phyloP scores from a whole-genome alignment of 176 grass and related monocot species.

The Aegilops bicornis region DNA sequence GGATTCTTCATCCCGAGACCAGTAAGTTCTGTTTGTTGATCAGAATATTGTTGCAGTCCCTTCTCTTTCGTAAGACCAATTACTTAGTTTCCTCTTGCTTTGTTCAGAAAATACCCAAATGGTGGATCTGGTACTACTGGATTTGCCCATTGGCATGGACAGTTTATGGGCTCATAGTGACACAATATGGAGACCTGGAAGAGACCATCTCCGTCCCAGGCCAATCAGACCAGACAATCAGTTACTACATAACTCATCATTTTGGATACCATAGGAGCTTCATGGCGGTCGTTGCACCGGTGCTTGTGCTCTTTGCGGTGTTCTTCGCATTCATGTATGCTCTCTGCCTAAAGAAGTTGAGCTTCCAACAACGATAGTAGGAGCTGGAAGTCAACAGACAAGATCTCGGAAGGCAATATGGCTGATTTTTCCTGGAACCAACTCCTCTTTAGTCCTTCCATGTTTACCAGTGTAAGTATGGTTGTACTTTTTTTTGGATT shows the following conservation, averaged over 20 bases:
- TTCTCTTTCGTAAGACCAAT: background rate
- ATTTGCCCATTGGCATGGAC: conserved; percentile 97
- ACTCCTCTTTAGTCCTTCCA: conserved; percentile 11
- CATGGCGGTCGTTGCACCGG: conserved; percentile 68
- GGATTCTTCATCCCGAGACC: conserved; percentile 96
- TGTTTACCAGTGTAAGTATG: conserved; percentile 51
- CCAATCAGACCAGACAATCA: conserved; percentile 21
- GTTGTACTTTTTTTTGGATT: background rate
- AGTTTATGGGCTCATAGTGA: conserved; percentile 95
- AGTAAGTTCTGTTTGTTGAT: conserved; percentile 49
- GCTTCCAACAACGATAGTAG: conserved; percentile 83
- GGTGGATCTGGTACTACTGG: conserved; percentile 99
- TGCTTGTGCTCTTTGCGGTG: conserved; percentile 64
- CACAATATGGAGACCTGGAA: conserved; percentile 86
- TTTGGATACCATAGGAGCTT: conserved; percentile 76
- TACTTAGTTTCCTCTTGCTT: conserved; percentile 18
- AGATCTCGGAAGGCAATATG: background rate
- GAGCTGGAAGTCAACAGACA: background rate
- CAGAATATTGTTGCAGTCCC: background rate
- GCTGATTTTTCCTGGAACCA: background rate
- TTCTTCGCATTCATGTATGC: conserved; percentile 96
- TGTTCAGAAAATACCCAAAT: conserved; percentile 83
- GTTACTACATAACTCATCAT: conserved; percentile 67
- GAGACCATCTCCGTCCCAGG: conserved; percentile 48
- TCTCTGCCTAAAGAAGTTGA: conserved; percentile 83